Evolutionary conservation across 495 filamentous ascomycete genomes (phyloP), one percentile per base, ranked within the genome.

Genomic region (Trichocladium antarcticum): DNA sequence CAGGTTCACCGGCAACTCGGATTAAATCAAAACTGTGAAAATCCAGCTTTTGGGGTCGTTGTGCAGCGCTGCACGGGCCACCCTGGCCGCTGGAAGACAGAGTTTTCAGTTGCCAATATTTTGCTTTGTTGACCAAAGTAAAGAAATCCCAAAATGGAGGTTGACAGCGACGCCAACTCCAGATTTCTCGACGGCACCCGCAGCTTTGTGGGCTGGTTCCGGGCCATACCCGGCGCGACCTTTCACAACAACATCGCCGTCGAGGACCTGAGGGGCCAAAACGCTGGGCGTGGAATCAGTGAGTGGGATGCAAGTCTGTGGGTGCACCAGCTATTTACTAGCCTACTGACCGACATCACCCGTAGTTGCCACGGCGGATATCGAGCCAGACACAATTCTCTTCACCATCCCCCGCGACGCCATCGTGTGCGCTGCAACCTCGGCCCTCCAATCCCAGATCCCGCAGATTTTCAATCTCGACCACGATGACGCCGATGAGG

Each of bases 231-330:
- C 0, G 71, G 72, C 5, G 65, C 71, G 3, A 74, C 65, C 20
- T 74, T 75, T 43, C 69, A 70, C 47, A 41, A 53, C 0, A 57
- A 68, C 34, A 73, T 74, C 44, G 45, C 60, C 35, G 67, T 75
- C n/a, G 49, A 56, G 39, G 71, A 75, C 53, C 54, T 75, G 15
- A 60, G 71, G 17, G 42, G 45, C 1, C 56, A 50, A 1, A 59
- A 64, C 17, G 68, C 68, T 0, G 72, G 72, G 1, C 57, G 72
- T 37, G 71, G 72, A 29, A 73, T 75, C 45, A 55, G 72, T 74
- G 39, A 56, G 64, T 49, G 9, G 6, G 24, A 27, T 27, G 9
- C 31, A 10, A 32, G 5, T 32, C 31, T 5, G 31, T 29, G 5
- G 27, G 5, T 29, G 6, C 0, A 4, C 2, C 47, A 19, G 9